These are phyloP conservation scores for Thoreauomyces humboldtii DNA, from an alignment of 192 early-diverging fungal species.

Conservation along the genomic window DNA sequence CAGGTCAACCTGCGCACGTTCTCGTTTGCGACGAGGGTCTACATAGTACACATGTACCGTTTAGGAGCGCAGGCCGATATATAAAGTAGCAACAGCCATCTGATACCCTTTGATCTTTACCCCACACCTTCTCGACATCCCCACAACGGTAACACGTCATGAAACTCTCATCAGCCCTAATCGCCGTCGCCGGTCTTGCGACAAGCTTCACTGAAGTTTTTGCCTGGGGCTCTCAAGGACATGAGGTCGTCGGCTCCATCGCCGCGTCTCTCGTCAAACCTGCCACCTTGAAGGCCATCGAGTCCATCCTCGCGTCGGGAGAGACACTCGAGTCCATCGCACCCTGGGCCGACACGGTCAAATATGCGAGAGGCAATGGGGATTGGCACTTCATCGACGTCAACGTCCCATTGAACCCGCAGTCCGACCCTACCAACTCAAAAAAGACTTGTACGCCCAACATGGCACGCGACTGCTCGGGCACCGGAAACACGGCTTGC, in stretches of 20 bases:
- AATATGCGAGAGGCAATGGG: constrained; percentile 4
- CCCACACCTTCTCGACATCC: no score
- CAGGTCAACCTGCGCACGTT: no score
- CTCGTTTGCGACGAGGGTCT: no score
- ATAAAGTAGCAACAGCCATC: no score
- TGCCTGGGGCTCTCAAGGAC: not conserved
- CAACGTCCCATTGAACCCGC: constrained; percentile 3
- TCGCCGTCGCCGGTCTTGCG: no score
- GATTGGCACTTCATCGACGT: constrained; percentile 18
- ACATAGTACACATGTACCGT: no score
- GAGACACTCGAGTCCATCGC: constrained; percentile 2
- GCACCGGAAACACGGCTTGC: not conserved
- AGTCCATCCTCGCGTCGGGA: constrained; percentile 2
- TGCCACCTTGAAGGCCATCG: constrained; percentile 1
- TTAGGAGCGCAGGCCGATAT: no score
- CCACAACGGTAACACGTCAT: no score
- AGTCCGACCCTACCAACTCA: constrained; percentile 6
- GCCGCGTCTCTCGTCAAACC: constrained; percentile 19
- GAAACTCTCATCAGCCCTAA: no score
- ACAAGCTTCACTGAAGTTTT: no score
- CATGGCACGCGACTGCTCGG: constrained; percentile 9
- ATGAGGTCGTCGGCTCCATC: constrained; percentile 17
- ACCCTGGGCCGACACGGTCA: constrained; percentile 21
- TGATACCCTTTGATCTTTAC: no score
- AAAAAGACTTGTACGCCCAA: constrained; percentile 9